Evolutionary conservation across 331 rosid genomes (phyloP), one percentile per base, ranked within the genome.

Genomic region (Malus hybrid): DNA sequence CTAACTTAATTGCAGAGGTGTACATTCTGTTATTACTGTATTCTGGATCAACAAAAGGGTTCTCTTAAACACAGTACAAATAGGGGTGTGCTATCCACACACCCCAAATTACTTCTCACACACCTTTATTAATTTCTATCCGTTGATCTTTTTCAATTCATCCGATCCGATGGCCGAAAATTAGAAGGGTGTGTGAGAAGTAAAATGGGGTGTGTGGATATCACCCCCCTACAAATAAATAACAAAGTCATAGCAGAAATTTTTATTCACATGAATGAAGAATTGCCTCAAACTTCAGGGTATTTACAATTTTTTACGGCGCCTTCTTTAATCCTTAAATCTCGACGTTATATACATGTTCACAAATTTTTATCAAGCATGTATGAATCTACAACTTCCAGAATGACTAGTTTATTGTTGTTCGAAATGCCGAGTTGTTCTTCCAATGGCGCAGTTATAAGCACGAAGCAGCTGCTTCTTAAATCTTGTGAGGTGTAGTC

Each of bases 401-500:
- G 20, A 57, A 7, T 18, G 59, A 54, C 22, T 7, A n/a, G 3
- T n/a, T 57, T n/a, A 20, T 10, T 24, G 24, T 1, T 20, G 27
- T 57, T 57, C 1, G 63, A 20, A 57, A n/a, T 28, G 85, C 61
- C 9, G 28, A 10, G 79, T 81, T 70, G 69, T 69, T 70, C 74
- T 82, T 20, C 79, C 71, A 33, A 83, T 22, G 46, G 77, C 70
- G 70, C 85, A 71, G 62, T 77, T 68, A 83, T 87, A 89, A 60
- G 95, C 88, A 2, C 82, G 80, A 36, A 33, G 85, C 85, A 91
- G 73, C 65, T 85, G 87, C 74, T 88, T 91, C 55, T 73, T 68
- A 79, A 93, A 91, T 77, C 98, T 87, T 62, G 64, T 63, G n/a
- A 93, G 85, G 66, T 85, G 81, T 34, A 93, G 67, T 6, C 44